Conservation (phyloP, 805 yeast genomes). For the Groenewaldozyma salmanticensis region DNA sequence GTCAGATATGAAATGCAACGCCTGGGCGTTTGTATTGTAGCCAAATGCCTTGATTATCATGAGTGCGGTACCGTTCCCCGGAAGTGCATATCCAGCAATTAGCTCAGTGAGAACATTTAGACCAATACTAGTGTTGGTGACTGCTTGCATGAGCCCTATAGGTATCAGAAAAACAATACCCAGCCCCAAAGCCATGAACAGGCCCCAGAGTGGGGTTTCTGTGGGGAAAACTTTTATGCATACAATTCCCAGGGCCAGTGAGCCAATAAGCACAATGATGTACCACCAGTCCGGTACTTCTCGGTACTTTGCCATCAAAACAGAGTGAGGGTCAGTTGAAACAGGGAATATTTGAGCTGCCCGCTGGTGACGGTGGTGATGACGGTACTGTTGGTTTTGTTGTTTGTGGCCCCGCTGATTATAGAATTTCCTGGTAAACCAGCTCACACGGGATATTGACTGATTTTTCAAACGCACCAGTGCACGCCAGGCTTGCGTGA, state of each 20-base stretch:
- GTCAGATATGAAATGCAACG: conserved; percentile 44
- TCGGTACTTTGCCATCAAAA: conserved; percentile 38
- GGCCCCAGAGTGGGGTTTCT: conserved; percentile 42
- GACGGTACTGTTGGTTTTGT: conserved; percentile 5
- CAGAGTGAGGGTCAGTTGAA: conserved; percentile 16
- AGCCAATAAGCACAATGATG: conserved; percentile 32
- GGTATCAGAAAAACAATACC: conserved; percentile 52
- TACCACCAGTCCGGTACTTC: conserved; percentile 51
- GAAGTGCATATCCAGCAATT: conserved; percentile 54
- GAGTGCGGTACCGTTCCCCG: conserved; percentile 53
- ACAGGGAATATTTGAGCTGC: not conserved
- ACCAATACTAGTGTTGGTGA: conserved; percentile 50
- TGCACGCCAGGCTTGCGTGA: conserved; percentile 5
- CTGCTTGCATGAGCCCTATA: conserved; percentile 50
- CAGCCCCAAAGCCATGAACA: conserved; percentile 47
- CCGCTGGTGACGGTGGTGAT: not conserved
- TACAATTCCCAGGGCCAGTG: conserved; percentile 36
- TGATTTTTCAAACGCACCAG: conserved; percentile 6
- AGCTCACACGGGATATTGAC: conserved; percentile 5
- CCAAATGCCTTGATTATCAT: conserved; percentile 54
- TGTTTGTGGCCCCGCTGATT: too few species aligned
- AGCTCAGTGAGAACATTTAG: conserved; percentile 55
- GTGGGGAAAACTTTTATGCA: conserved; percentile 37
- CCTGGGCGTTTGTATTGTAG: conserved; percentile 52
- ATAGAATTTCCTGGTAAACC: conserved; percentile 1